A percentile compares a stretch with the other conserved stretches of the same genome.
Conservation (phyloP, 345 rosid species). For the Citrus mangshanensis region DNA sequence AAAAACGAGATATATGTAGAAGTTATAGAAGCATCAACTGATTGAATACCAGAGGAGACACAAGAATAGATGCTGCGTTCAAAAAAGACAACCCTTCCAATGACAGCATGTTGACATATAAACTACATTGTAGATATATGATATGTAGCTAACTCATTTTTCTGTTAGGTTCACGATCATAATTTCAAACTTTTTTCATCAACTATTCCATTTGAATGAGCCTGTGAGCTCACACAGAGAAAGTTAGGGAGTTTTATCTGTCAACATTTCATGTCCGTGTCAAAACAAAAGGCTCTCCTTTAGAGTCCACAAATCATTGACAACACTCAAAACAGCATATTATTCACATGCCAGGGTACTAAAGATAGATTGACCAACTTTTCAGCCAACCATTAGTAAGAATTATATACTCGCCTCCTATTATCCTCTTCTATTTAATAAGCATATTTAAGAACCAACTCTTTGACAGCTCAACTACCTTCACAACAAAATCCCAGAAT, state of each 20-base stretch:
- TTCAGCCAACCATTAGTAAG: not conserved
- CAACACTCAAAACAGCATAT: not conserved
- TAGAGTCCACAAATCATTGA: not conserved
- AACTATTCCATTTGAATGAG: not conserved
- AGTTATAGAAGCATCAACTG: not conserved
- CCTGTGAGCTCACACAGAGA: not conserved
- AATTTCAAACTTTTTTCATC: not conserved
- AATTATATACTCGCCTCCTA: not conserved
- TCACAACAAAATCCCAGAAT: not conserved
- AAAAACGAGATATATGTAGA: not conserved
- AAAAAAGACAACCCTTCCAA: not conserved
- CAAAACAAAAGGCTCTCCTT: not conserved
- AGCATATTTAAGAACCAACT: not conserved
- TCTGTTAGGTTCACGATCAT: not conserved
- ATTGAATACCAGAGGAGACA: not conserved
- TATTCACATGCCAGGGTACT: not conserved
- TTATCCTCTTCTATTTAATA: not conserved
- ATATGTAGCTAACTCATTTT: not conserved
- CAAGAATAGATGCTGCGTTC: not conserved
- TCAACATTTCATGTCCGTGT: not conserved
- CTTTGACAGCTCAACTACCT: constrained; percentile 2
- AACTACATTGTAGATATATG: not conserved
- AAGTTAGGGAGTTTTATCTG: not conserved
- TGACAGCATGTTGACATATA: not conserved
- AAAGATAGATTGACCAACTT: not conserved